phyloP scores from a whole-genome alignment of 2,329 filamentous ascomycete genomes.

The Pseudocercospora fijiensis region DNA sequence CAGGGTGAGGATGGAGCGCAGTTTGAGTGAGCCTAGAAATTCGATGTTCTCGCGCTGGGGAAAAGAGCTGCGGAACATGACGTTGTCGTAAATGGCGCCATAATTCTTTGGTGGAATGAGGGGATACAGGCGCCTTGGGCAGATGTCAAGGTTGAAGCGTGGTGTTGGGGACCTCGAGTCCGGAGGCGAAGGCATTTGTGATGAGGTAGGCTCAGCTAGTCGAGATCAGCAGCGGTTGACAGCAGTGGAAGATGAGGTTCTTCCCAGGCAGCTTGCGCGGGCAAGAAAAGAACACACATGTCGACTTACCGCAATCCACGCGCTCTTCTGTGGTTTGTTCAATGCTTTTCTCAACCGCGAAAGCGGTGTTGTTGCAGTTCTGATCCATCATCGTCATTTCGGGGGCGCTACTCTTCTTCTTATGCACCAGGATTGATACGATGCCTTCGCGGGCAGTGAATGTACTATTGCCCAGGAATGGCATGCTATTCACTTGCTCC shows the following conservation, averaged over 20 bases:
- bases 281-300: too few species aligned
- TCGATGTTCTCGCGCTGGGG: conserved; percentile 68
- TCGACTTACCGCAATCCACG: conserved; percentile 4
- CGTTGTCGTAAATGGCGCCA: conserved; percentile 67
- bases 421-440: not conserved
- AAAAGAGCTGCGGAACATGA: conserved; percentile 80
- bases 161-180: conserved; percentile 26
- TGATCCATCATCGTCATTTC: not conserved
- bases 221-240: not conserved
- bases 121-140: conserved; percentile 40
- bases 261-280: too few species aligned
- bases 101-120: conserved; percentile 67
- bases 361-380: not conserved
- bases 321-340: not conserved
- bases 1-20: conserved; percentile 73
- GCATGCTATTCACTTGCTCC: not conserved
- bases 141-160: conserved; percentile 23
- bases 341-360: not conserved
- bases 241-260: too few species aligned
- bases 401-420: not conserved
- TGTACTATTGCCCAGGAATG: not conserved
- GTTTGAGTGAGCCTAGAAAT: conserved; percentile 64
- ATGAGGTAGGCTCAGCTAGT: conserved; percentile 17
- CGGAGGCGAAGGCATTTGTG: conserved; percentile 32
- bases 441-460: conserved; percentile 5